phyloP scores from a whole-genome alignment of 2,329 filamentous ascomycete genomes.

The Neonectria magnoliae region DNA sequence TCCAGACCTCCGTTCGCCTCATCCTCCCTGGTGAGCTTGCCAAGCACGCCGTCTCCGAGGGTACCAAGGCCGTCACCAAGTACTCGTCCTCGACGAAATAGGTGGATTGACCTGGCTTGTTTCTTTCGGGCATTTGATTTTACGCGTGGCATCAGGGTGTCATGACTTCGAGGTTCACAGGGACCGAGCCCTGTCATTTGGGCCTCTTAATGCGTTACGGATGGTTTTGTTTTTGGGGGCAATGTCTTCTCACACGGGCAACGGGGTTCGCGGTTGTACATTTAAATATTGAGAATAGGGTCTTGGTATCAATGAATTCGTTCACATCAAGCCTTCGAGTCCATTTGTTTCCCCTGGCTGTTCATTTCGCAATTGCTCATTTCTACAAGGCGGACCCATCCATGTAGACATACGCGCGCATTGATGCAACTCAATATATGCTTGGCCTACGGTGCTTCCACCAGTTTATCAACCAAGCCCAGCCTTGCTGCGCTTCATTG shows the following conservation, averaged over 20 bases:
- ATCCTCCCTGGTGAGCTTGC: slow-evolving; percentile 98
- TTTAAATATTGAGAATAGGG: slow-evolving; percentile 73
- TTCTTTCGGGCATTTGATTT: slow-evolving; percentile 66
- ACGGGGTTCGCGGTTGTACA: slow-evolving; percentile 79
- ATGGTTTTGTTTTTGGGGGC: slow-evolving; percentile 74
- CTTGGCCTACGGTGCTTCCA: too few relatives aligned
- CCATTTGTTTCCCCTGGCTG: slow-evolving; percentile 18
- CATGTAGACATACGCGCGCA: too few relatives aligned
- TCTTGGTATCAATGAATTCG: slow-evolving; percentile 69
- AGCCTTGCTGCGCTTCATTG: slow-evolving; percentile 86
- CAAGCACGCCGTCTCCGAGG: slow-evolving; percentile 99
- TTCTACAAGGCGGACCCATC: too few relatives aligned
- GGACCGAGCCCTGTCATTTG: slow-evolving; percentile 48
- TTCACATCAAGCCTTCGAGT: slow-evolving; percentile 60
- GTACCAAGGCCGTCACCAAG: slow-evolving; percentile 99
- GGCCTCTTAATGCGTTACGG: slow-evolving; percentile 79
- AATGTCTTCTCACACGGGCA: slow-evolving; percentile 74
- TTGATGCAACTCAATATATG: too few relatives aligned
- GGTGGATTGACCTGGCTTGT: slow-evolving; percentile 66
- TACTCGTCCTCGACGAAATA: slow-evolving; percentile 99
- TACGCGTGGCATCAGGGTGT: slow-evolving; percentile 68
- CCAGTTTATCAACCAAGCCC: slow-evolving; percentile 71
- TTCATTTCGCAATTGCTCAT: too few relatives aligned
- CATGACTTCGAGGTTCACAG: slow-evolving; percentile 64
- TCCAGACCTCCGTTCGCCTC: slow-evolving; percentile 97